Evolutionary conservation across 2,329 filamentous ascomycete genomes (phyloP), one percentile per base, ranked within the genome.

Genomic region (Falciphora oryzae): DNA sequence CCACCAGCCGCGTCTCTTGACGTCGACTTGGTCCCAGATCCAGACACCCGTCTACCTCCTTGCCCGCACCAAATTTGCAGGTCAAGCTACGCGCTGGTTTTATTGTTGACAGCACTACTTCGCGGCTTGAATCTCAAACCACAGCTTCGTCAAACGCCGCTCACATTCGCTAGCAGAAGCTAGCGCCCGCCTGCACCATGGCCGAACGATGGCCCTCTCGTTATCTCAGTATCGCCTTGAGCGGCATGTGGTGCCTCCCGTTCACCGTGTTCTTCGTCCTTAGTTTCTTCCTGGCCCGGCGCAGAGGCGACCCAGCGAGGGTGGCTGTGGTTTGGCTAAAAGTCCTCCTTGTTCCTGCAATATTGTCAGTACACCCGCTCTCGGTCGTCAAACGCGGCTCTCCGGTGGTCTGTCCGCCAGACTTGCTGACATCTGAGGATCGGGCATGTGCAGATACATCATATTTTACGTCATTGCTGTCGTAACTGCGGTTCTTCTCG

Each of bases 261-360:
- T 59, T 71, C 18, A 50, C 66, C n/a, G 59, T 70, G 25, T 18
- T 72, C 32, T 70, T 66, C 65, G 35, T 65, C 60, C 38, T 72
- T 28, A 67, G 65, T 35, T 32, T 70, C 8, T 68, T 65, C 53
- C 61, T 65, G 8, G 70, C 65, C 16, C 67, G 66, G 18, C 66
- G 67, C n/a, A 66, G 65, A 16, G 31, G 61, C 44, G 59, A 61
- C 32, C 59, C 59, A 5, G 59, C 59, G 16, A 61, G 59, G 32
- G 44, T 18, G 11, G n/a, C 32, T 7, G 35, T 61, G 8, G n/a
- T 44, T 18, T 61, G 32, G 59, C 8, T 61, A 11, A 35, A 44
- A 61, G 22, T 61, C 35, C 59, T 61, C 32, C 27, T 61, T 8
- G 32, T 32, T n/a, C 5, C 50, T 10, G 32, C 35, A 16, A 22